Conservation (phyloP, 345 rosid genomes). For the Ricinus communis region DNA sequence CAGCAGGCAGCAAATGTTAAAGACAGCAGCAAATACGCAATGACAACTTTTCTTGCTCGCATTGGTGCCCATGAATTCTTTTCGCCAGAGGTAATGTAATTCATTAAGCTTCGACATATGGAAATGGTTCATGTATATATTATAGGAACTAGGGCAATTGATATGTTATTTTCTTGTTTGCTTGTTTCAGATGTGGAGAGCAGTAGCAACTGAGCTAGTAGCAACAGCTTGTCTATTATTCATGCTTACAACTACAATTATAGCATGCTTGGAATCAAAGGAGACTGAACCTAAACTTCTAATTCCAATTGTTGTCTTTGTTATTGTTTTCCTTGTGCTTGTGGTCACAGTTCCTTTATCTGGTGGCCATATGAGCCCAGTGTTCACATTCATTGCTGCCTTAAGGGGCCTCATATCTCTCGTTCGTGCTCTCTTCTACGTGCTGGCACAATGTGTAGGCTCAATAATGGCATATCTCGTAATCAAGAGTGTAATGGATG, state of each 20-base stretch:
- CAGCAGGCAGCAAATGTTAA: too few species aligned
- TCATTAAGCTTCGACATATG: too few species aligned
- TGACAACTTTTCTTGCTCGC: background rate
- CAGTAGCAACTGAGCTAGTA: constrained; percentile 40
- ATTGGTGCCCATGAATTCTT: background rate
- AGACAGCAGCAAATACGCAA: too few species aligned
- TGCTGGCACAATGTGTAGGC: constrained; percentile 44
- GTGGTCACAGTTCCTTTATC: constrained; percentile 41
- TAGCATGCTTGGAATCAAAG: constrained; percentile 9
- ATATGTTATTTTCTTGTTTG: too few species aligned
- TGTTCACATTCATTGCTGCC: constrained; percentile 36
- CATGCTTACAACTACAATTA: constrained; percentile 29
- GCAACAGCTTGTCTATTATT: constrained; percentile 43
- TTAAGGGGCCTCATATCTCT: constrained; percentile 36
- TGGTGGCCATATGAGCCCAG: constrained; percentile 48
- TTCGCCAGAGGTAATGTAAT: background rate
- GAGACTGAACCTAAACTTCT: constrained; percentile 26
- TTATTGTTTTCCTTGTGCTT: constrained; percentile 22
- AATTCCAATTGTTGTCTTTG: constrained; percentile 33
- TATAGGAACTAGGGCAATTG: too few species aligned
- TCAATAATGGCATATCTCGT: too few species aligned
- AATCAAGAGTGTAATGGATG: too few species aligned
- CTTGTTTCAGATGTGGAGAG: constrained; percentile 48
- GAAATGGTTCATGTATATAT: too few species aligned
- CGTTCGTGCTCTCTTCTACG: constrained; percentile 35